Conservation (phyloP, 306 rosid species). For the Lathyrus sativus region DNA sequence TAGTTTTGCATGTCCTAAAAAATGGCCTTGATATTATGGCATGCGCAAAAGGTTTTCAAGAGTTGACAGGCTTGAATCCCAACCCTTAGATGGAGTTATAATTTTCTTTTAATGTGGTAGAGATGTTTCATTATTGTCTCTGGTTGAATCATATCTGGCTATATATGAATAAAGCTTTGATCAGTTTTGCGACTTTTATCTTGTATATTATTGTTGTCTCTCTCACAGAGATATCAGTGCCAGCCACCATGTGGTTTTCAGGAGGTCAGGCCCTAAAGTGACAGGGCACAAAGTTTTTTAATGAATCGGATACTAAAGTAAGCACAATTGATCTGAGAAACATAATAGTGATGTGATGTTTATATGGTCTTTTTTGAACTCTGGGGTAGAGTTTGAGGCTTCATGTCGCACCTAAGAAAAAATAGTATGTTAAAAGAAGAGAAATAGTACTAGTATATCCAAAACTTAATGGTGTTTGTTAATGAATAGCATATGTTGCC, state of each 20-base stretch:
- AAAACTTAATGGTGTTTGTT: too few relatives aligned
- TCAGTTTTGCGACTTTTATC: neutral
- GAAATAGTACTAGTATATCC: too few relatives aligned
- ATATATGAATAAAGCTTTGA: constrained; percentile 19
- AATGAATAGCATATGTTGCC: too few relatives aligned
- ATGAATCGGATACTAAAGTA: constrained; percentile 46
- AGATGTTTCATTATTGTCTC: constrained; percentile 31
- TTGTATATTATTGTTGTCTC: constrained; percentile 9
- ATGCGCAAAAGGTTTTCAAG: neutral
- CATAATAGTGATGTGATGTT: constrained; percentile 33
- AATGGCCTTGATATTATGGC: too few relatives aligned
- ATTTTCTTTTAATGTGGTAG: constrained; percentile 10
- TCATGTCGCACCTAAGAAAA: neutral
- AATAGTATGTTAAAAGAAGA: too few relatives aligned
- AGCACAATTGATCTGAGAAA: constrained; percentile 47
- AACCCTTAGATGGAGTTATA: constrained; percentile 6
- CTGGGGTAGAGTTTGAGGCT: constrained; percentile 1
- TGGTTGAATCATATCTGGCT: constrained; percentile 21
- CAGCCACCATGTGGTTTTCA: constrained; percentile 52
- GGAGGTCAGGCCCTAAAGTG: constrained; percentile 42
- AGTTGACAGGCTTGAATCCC: constrained; percentile 18
- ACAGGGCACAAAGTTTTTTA: constrained; percentile 43
- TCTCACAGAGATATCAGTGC: neutral
- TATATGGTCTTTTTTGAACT: constrained; percentile 38
- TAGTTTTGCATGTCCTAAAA: too few relatives aligned